Percentiles rank a stretch among this genome's conserved stretches.
These are phyloP conservation scores for Oryza meridionalis DNA, from an alignment of 176 grass and related monocot species.

Conservation along the genomic window DNA sequence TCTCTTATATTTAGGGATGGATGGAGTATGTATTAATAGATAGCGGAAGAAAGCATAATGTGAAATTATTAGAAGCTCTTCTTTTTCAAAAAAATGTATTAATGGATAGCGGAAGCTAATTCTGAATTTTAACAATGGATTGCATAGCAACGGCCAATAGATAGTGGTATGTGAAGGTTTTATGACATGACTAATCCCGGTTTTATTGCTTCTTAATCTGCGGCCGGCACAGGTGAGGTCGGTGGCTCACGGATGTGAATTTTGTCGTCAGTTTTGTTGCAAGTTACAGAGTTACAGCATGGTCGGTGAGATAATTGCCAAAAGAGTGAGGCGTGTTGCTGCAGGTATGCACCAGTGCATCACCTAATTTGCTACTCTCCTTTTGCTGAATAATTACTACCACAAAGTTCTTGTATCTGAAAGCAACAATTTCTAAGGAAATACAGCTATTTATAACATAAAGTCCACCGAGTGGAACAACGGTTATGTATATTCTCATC, in stretches of 20 bases:
- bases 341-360: background rate
- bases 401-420: background rate
- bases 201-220: background rate
- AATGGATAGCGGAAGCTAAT: background rate
- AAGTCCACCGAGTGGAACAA: too few species aligned
- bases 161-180: background rate
- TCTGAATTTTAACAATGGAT: background rate
- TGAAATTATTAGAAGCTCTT: background rate
- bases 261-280: constrained; percentile 18
- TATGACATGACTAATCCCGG: background rate
- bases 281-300: background rate
- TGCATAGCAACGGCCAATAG: background rate
- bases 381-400: background rate
- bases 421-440: background rate
- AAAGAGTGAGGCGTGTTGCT: background rate
- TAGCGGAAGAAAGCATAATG: background rate
- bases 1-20: too few species aligned
- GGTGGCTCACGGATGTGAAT: background rate
- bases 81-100: background rate
- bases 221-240: background rate
- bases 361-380: background rate
- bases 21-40: too few species aligned
- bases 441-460: too few species aligned
- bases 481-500: too few species aligned
- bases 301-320: background rate